Conservation (phyloP, 306 rosid genomes). For the Gleditsia sinensis region DNA sequence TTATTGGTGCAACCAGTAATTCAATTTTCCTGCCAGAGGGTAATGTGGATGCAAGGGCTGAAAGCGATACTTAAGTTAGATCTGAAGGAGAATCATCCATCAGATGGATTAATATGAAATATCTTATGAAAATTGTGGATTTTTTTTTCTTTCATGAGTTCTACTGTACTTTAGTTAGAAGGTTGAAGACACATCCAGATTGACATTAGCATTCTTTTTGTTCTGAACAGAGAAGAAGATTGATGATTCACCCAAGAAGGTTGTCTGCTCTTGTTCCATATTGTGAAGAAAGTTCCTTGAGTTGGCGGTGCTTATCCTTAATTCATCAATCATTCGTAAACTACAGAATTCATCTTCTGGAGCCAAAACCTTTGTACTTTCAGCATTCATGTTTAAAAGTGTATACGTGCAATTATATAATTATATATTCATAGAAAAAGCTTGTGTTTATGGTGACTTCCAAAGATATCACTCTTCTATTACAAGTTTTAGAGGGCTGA, state of each 20-base stretch:
- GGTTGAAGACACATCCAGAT: slow-evolving; percentile 28
- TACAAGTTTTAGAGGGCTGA: slow-evolving; percentile 40
- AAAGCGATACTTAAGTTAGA: slow-evolving; percentile 2
- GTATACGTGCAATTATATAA: slow-evolving; percentile 50
- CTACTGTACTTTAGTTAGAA: slow-evolving; percentile 4
- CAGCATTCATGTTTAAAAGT: slow-evolving; percentile 54
- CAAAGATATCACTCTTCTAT: slow-evolving; percentile 51
- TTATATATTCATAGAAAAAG: slow-evolving; percentile 54
- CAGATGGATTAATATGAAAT: slow-evolving; percentile 18
- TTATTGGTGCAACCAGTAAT: background rate
- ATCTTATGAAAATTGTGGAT: background rate
- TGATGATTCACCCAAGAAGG: slow-evolving; percentile 83
- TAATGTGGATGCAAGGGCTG: slow-evolving; percentile 1
- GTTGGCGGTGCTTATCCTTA: slow-evolving; percentile 38
- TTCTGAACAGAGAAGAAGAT: slow-evolving; percentile 78
- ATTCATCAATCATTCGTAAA: slow-evolving; percentile 37
- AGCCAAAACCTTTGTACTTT: slow-evolving; percentile 41
- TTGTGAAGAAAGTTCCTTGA: slow-evolving; percentile 54
- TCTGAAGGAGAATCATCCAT: background rate
- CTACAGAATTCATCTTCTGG: slow-evolving; percentile 45
- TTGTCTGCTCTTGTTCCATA: slow-evolving; percentile 85
- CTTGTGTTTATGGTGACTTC: slow-evolving; percentile 47
- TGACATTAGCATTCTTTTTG: slow-evolving; percentile 32
- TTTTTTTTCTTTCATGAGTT: background rate
- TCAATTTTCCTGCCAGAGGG: background rate